Evolutionary conservation across 805 yeast species (phyloP).

Genomic region (Saturnispora mendoncae): DNA sequence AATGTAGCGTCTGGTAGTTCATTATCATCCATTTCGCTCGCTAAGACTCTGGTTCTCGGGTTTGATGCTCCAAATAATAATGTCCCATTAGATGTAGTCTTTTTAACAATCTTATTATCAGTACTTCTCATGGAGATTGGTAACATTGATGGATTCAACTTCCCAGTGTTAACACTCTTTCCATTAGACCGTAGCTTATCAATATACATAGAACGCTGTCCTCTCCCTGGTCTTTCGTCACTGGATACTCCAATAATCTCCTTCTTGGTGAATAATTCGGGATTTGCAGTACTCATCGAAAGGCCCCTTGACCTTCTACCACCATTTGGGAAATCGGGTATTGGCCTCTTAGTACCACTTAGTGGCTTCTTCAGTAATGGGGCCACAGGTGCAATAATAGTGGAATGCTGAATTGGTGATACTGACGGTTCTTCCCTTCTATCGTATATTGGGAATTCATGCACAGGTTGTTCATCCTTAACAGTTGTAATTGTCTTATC

Average conservation of each 20-base stretch:
- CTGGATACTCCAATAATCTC: background rate
- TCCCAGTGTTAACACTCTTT: constrained; percentile 3
- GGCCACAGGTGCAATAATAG: constrained; percentile 17
- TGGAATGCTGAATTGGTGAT: constrained; percentile 24
- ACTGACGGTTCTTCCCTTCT: constrained; percentile 32
- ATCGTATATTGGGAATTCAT: constrained; percentile 25
- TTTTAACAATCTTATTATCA: background rate
- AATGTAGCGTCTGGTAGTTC: constrained; percentile 34
- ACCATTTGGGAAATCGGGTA: constrained; percentile 31
- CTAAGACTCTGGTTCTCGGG: constrained; percentile 60
- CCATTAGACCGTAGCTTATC: constrained; percentile 14
- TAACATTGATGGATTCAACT: constrained; percentile 2
- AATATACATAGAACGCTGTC: constrained; percentile 44
- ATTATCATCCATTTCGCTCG: constrained; percentile 66
- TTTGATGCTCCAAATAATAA: constrained; percentile 25
- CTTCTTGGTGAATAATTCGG: constrained; percentile 23
- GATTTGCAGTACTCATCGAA: constrained; percentile 28
- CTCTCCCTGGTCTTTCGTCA: constrained; percentile 30
- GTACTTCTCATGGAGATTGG: constrained; percentile 3
- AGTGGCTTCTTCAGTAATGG: constrained; percentile 12
- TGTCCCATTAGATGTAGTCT: background rate
- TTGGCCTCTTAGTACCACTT: constrained; percentile 28
- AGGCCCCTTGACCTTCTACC: constrained; percentile 32
- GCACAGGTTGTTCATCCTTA: background rate
- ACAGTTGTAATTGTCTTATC: constrained; percentile 3